Conservation (phyloP, 2,329 filamentous ascomycete species). For the Pseudogymnoascus sp. region DNA sequence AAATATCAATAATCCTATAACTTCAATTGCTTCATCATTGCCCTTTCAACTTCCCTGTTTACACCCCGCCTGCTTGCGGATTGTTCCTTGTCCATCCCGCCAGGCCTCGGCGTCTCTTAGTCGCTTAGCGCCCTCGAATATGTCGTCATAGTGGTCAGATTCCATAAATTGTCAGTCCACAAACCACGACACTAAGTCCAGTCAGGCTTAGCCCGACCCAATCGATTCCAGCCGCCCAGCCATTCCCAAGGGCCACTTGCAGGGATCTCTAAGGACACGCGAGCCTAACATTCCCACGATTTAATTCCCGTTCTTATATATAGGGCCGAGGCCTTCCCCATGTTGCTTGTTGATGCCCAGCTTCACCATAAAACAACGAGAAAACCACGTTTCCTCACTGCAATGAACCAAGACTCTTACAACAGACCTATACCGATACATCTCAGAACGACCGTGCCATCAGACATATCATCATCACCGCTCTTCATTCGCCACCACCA, state of each 20-base stretch:
- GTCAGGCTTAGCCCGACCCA: background rate
- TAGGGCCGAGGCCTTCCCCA: background rate
- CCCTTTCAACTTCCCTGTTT: background rate
- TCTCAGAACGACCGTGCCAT: background rate
- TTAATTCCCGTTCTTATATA: constrained; percentile 6
- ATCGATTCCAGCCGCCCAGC: constrained; percentile 1
- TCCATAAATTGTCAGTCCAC: constrained; percentile 1
- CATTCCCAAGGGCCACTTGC: background rate
- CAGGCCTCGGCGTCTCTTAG: background rate
- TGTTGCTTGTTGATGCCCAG: background rate
- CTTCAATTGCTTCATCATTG: background rate
- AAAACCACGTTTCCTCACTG: background rate
- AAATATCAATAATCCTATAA: background rate
- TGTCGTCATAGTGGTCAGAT: constrained; percentile 3
- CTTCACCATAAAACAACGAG: background rate
- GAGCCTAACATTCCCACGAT: background rate
- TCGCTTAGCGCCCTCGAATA: background rate
- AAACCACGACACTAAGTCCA: background rate
- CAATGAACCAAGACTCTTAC: background rate
- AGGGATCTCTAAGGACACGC: background rate
- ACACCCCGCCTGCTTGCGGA: background rate
- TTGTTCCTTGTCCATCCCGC: background rate
- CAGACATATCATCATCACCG: background rate
- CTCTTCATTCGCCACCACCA: background rate
- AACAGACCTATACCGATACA: background rate